Evolutionary conservation across 129 eudicot species (phyloP).

Genomic region (Dittrichia graveolens): DNA sequence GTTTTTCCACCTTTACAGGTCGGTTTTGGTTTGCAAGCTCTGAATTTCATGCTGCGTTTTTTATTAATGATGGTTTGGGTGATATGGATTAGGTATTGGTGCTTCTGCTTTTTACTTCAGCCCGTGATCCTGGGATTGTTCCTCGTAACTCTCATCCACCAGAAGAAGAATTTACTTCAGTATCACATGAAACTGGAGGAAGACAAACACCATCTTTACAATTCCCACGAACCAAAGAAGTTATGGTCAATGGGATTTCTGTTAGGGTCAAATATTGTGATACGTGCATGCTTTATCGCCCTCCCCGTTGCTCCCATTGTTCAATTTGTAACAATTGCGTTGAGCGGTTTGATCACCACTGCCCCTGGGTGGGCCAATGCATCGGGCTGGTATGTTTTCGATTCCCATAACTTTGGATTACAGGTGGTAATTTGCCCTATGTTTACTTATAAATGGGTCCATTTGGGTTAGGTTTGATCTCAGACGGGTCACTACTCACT

Average conservation of each 20-base stretch:
- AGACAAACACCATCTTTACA: constrained; percentile 83
- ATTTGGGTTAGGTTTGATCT: not conserved
- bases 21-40: not conserved
- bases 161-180: constrained; percentile 71
- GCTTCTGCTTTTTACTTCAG: constrained; percentile 70
- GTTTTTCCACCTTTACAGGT: not conserved
- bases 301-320: constrained; percentile 97
- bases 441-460: not conserved
- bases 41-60: not conserved
- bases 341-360: constrained; percentile 91
- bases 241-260: constrained; percentile 83
- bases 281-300: constrained; percentile 95
- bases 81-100: constrained; percentile 57
- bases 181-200: constrained; percentile 66
- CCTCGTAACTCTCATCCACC: constrained; percentile 92
- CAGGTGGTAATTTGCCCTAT: not conserved
- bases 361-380: constrained; percentile 99
- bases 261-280: constrained; percentile 90
- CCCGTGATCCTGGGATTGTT: constrained; percentile 89
- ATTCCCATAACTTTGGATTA: not conserved
- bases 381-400: constrained; percentile 65
- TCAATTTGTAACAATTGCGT: constrained; percentile 94
- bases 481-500: not conserved
- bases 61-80: constrained; percentile 13
- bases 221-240: constrained; percentile 89